A percentile compares a stretch with the other conserved stretches of the same genome.
These are phyloP conservation scores for Salix arbutifolia DNA, from an alignment of 345 rosid genomes.

Conservation along the genomic window DNA sequence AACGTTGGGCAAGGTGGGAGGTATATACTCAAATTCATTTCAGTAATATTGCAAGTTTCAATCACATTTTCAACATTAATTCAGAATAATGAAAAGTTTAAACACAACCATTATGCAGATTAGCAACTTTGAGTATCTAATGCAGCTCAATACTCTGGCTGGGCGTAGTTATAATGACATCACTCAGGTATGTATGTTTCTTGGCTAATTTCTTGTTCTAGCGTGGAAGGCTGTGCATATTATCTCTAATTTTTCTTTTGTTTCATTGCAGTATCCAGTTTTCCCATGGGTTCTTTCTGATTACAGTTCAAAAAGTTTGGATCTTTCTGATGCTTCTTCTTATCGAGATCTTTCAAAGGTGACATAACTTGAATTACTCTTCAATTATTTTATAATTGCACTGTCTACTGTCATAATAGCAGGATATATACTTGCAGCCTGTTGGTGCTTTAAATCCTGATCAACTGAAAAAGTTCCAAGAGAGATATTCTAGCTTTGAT, in stretches of 20 bases:
- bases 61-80: slow-evolving; percentile 8
- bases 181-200: slow-evolving; percentile 66
- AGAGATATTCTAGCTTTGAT: slow-evolving; percentile 93
- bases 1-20: slow-evolving; percentile 99
- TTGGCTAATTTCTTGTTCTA: not conserved
- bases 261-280: slow-evolving; percentile 87
- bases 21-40: slow-evolving; percentile 39
- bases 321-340: slow-evolving; percentile 79
- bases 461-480: slow-evolving; percentile 78
- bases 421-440: slow-evolving; percentile 58
- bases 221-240: not conserved
- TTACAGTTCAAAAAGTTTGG: slow-evolving; percentile 66
- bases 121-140: slow-evolving; percentile 95
- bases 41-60: slow-evolving; percentile 3
- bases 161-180: slow-evolving; percentile 99
- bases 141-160: slow-evolving; percentile 95
- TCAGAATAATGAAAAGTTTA: slow-evolving; percentile 9
- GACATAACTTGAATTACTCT: slow-evolving; percentile 27
- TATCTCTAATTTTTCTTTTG: slow-evolving; percentile 15
- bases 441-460: slow-evolving; percentile 87
- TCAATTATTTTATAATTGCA: slow-evolving; percentile 1
- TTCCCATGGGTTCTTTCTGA: slow-evolving; percentile 97
- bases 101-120: slow-evolving; percentile 54
- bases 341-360: slow-evolving; percentile 98
- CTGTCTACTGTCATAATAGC: slow-evolving; percentile 24